A percentile compares a stretch with the other conserved stretches of the same genome.
Evolutionary conservation across 1,284 basidiomycete genomes (phyloP).

Genomic region (Psilocybe mexicana): DNA sequence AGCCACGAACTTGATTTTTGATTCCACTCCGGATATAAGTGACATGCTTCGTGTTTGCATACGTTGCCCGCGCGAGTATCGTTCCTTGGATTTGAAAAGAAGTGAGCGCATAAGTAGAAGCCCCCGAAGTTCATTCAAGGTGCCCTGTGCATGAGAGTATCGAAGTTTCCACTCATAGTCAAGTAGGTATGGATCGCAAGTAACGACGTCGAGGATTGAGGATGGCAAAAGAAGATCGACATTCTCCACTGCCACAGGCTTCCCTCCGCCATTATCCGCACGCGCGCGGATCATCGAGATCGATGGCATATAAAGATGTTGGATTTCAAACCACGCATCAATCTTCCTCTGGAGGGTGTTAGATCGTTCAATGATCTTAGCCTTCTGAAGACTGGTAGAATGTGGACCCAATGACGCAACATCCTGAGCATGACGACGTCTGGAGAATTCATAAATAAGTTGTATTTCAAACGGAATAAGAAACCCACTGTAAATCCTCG

Average conservation of each 20-base stretch:
- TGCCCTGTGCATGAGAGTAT: conserved; percentile 26
- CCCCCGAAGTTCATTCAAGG: conserved; percentile 29
- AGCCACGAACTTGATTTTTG: conserved; percentile 12
- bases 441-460: neutral
- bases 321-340: conserved; percentile 25
- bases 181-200: conserved; percentile 15
- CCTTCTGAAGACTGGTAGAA: conserved; percentile 23
- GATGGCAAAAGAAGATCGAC: conserved; percentile 27
- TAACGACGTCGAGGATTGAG: neutral
- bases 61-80: conserved; percentile 27
- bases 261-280: conserved; percentile 6
- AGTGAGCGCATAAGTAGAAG: conserved; percentile 25
- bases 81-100: conserved; percentile 28
- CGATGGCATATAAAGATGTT: conserved; percentile 24
- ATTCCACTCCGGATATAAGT: conserved; percentile 12
- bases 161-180: conserved; percentile 30
- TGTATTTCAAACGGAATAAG: neutral
- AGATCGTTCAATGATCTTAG: conserved; percentile 23
- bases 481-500: conserved; percentile 24
- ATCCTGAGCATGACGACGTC: conserved; percentile 17
- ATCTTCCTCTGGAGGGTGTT: conserved; percentile 21
- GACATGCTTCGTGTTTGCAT: conserved; percentile 24
- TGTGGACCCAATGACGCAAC: conserved; percentile 17
- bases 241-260: conserved; percentile 6
- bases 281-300: conserved; percentile 8